These are phyloP conservation scores for Flaveria floridana DNA, from an alignment of 140 eudicot genomes.

Conservation along the genomic window DNA sequence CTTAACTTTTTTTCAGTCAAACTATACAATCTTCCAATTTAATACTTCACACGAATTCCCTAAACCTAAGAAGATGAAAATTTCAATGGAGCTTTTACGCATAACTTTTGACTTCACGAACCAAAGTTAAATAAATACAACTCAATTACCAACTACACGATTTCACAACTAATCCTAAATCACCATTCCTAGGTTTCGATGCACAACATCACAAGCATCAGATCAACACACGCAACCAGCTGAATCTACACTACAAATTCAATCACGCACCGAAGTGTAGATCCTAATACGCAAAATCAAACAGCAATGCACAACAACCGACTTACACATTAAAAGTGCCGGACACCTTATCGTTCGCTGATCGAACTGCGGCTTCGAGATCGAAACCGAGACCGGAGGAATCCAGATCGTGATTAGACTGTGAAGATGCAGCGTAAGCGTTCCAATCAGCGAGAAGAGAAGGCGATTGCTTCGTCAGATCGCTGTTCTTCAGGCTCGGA, in stretches of 20 bases:
- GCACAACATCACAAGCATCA: conserved; percentile 1
- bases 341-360: conserved; percentile 89
- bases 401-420: conserved; percentile 39
- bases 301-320: neutral
- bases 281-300: conserved; percentile 18
- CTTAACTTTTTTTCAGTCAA: conserved; percentile 18
- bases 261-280: conserved; percentile 12
- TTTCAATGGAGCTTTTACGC: too few species aligned
- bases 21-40: conserved; percentile 7
- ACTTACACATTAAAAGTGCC: conserved; percentile 89
- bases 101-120: too few species aligned
- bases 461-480: conserved; percentile 41
- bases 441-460: conserved; percentile 92
- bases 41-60: too few species aligned
- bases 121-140: too few species aligned
- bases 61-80: too few species aligned
- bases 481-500: conserved; percentile 40
- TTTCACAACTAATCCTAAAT: conserved; percentile 19
- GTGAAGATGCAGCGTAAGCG: conserved; percentile 66
- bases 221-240: neutral
- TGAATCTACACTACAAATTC: neutral
- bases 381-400: conserved; percentile 58
- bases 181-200: conserved; percentile 7
- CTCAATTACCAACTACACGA: too few species aligned
- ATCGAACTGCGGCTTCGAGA: conserved; percentile 86